A percentile compares a stretch with the other conserved stretches of the same genome.
These are phyloP conservation scores for Dryadomyces quercivorus DNA, from an alignment of 2,329 filamentous ascomycete genomes.

Conservation along the genomic window DNA sequence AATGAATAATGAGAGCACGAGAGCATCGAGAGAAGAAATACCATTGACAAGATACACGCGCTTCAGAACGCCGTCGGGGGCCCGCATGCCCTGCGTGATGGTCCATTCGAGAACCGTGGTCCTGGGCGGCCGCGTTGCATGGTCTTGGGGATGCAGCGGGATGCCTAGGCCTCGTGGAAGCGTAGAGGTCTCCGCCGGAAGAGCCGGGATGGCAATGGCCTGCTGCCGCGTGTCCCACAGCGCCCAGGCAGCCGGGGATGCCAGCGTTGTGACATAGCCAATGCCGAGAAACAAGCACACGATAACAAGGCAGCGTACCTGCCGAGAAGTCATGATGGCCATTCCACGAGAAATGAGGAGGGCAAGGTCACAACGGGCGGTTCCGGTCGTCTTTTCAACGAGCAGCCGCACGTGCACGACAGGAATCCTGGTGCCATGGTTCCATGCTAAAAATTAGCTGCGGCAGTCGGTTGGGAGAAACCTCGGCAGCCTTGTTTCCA, in stretches of 20 bases:
- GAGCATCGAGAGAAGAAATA: background rate
- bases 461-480: too few species aligned
- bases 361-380: too few species aligned
- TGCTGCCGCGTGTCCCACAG: background rate
- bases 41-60: constrained; percentile 5
- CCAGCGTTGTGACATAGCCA: background rate
- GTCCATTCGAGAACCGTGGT: constrained; percentile 2
- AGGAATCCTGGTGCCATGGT: too few species aligned
- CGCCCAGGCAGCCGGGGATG: background rate
- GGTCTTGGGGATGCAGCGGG: constrained; percentile 2
- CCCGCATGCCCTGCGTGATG: background rate
- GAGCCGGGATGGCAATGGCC: background rate
- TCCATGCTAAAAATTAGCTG: too few species aligned
- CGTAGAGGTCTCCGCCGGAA: background rate
- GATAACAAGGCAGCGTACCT: background rate
- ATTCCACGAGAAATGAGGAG: background rate
- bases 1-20: too few species aligned
- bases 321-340: background rate
- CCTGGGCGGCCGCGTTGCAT: background rate
- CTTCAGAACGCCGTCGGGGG: constrained; percentile 5
- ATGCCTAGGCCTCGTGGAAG: background rate
- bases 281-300: background rate
- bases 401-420: too few species aligned
- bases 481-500: too few species aligned
- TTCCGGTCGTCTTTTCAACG: too few species aligned